Evolutionary conservation across 371 early-diverging fungal species (phyloP).

Genomic region (Homolaphlyctis polyrhiza): DNA sequence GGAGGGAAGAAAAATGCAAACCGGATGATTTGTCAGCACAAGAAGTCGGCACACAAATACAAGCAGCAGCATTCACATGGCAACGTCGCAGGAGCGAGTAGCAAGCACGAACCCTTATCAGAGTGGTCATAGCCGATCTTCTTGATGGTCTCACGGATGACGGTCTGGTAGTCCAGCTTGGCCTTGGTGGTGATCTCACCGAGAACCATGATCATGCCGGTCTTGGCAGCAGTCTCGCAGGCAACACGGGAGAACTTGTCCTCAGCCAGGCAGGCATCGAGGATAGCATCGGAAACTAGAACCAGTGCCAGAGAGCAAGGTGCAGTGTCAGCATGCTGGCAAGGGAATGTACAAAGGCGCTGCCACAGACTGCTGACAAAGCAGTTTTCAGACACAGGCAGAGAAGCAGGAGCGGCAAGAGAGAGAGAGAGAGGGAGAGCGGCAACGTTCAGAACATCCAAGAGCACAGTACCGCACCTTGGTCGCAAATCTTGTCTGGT

Average conservation of each 20-base stretch:
- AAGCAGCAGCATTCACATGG: slow-evolving; percentile 4
- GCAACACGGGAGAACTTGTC: slow-evolving; percentile 98
- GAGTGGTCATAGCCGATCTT: slow-evolving; percentile 98
- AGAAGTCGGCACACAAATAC: slow-evolving; percentile 2
- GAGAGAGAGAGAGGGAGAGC: too few relatives aligned
- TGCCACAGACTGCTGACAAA: too few relatives aligned
- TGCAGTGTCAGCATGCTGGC: too few relatives aligned
- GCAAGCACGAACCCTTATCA: slow-evolving; percentile 92
- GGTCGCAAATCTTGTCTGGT: slow-evolving; percentile 99
- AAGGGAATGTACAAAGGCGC: too few relatives aligned
- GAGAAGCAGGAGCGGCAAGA: too few relatives aligned
- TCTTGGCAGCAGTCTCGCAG: slow-evolving; percentile 98
- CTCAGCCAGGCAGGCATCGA: slow-evolving; percentile 95
- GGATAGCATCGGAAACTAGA: slow-evolving; percentile 78
- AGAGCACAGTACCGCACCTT: too few relatives aligned
- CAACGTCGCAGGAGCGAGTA: not conserved
- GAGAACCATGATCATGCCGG: slow-evolving; percentile 99
- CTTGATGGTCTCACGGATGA: slow-evolving; percentile 95
- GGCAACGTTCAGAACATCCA: too few relatives aligned
- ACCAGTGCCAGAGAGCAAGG: not conserved
- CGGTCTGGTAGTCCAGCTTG: slow-evolving; percentile 94
- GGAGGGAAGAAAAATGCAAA: not conserved
- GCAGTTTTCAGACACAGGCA: too few relatives aligned
- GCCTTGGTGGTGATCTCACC: slow-evolving; percentile 99
- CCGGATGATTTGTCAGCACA: not conserved